phyloP scores from a whole-genome alignment of 352 stramenopile species.

The Pythium aquatile region DNA sequence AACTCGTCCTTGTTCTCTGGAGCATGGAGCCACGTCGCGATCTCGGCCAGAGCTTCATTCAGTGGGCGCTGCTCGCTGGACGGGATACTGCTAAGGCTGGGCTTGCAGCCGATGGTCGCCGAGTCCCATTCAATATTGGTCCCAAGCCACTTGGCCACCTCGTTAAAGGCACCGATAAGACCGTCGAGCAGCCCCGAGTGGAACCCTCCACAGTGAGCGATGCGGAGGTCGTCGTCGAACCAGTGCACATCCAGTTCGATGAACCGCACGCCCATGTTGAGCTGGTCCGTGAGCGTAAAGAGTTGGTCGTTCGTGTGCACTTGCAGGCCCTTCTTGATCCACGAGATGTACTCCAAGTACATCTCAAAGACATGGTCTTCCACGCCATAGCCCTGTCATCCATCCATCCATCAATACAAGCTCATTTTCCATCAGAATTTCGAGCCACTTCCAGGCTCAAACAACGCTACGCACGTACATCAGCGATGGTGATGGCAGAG shows the following conservation, averaged over 20 bases:
- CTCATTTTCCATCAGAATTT: neutral
- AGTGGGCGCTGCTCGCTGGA: conserved; percentile 50
- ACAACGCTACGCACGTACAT: conserved; percentile 27
- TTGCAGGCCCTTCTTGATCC: conserved; percentile 48
- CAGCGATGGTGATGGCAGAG: conserved; percentile 55
- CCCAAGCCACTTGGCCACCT: conserved; percentile 49
- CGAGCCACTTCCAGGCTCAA: neutral
- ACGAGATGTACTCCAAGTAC: conserved; percentile 57
- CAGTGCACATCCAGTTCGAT: conserved; percentile 71
- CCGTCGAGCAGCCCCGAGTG: conserved; percentile 53
- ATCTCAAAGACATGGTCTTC: conserved; percentile 66
- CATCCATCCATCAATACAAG: neutral
- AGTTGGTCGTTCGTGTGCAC: conserved; percentile 72
- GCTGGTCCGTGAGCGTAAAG: conserved; percentile 65
- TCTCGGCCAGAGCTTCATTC: conserved; percentile 44
- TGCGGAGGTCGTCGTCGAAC: conserved; percentile 62
- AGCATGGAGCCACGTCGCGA: conserved; percentile 55
- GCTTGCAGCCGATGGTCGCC: conserved; percentile 66
- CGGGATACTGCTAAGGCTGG: conserved; percentile 67
- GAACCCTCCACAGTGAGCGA: conserved; percentile 70
- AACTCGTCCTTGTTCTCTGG: conserved; percentile 64
- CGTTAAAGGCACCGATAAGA: conserved; percentile 67
- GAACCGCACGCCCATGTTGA: conserved; percentile 64
- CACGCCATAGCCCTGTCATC: conserved; percentile 49
- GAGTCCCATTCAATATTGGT: conserved; percentile 69